These are phyloP conservation scores for Leishmania guyanensis DNA, from an alignment of 208 protist species.

Conservation along the genomic window DNA sequence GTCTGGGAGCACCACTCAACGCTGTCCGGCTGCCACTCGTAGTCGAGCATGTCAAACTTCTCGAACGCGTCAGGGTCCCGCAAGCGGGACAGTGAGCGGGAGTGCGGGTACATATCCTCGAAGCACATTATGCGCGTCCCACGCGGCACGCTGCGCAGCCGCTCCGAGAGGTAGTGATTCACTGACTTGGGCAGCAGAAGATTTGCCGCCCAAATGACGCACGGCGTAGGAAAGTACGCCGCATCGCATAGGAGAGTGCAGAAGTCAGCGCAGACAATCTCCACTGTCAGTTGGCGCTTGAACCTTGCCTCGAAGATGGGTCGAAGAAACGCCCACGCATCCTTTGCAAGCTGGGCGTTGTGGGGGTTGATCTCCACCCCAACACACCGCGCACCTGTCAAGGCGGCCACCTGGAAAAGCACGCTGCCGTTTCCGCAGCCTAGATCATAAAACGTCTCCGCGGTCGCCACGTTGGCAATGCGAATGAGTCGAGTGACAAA, in stretches of 20 bases:
- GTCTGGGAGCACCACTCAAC: slow-evolving; percentile 78
- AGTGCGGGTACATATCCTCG: slow-evolving; percentile 80
- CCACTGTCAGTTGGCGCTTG: slow-evolving; percentile 43
- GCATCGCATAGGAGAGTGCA: slow-evolving; percentile 45
- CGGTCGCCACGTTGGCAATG: slow-evolving; percentile 33
- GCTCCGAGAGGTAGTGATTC: slow-evolving; percentile 79
- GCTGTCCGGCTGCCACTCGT: slow-evolving; percentile 62
- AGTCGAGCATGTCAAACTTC: slow-evolving; percentile 75
- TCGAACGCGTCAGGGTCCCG: slow-evolving; percentile 81
- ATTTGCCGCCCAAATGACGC: slow-evolving; percentile 80
- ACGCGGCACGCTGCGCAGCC: slow-evolving; percentile 45
- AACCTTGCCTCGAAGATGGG: slow-evolving; percentile 54
- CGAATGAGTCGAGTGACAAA: slow-evolving; percentile 75
- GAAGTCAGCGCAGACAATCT: slow-evolving; percentile 76
- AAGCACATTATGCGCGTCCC: slow-evolving; percentile 81
- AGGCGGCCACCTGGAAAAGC: slow-evolving; percentile 79
- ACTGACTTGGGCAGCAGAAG: slow-evolving; percentile 65
- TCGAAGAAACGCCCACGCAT: slow-evolving; percentile 54
- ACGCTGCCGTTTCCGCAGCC: slow-evolving; percentile 88
- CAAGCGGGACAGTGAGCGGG: slow-evolving; percentile 48
- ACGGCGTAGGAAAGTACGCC: slow-evolving; percentile 37
- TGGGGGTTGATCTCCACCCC: slow-evolving; percentile 75
- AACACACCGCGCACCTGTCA: slow-evolving; percentile 77
- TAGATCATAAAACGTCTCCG: slow-evolving; percentile 82
- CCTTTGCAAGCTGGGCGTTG: slow-evolving; percentile 61